Conservation (phyloP, 257 asterid species). For the Fraxinus anomala region DNA sequence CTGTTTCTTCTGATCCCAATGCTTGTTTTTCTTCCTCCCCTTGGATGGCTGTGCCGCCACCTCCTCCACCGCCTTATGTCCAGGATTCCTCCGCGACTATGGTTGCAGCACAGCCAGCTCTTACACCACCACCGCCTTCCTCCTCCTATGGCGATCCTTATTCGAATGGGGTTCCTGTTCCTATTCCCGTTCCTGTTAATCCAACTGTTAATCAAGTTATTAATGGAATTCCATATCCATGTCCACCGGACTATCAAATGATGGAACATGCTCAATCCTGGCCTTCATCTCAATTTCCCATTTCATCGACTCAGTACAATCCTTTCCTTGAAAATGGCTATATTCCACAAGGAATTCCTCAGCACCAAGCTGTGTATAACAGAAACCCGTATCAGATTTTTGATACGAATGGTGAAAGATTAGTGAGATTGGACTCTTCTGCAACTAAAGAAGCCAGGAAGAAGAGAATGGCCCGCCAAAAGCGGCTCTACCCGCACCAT, state of each 20-base stretch:
- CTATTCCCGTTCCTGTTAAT: conserved; percentile 14
- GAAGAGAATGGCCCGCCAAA: conserved; percentile 92
- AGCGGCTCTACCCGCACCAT: conserved; percentile 50
- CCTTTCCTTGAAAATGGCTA: conserved; percentile 34
- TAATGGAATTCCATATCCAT: conserved; percentile 43
- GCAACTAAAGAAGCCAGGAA: conserved; percentile 91
- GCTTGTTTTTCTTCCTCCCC: conserved; percentile 31
- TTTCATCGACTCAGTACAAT: conserved; percentile 41
- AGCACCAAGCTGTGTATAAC: conserved; percentile 32
- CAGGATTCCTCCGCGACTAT: conserved; percentile 16
- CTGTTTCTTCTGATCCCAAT: conserved; percentile 28
- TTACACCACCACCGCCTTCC: conserved; percentile 19
- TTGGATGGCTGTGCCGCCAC: conserved; percentile 32
- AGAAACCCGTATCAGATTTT: conserved; percentile 48
- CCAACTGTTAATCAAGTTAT: conserved; percentile 32
- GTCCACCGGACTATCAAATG: conserved; percentile 38
- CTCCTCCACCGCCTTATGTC: conserved; percentile 23
- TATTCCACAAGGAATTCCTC: conserved; percentile 14
- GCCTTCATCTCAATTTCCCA: conserved; percentile 36
- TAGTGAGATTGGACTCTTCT: conserved; percentile 56
- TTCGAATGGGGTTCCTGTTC: conserved; percentile 20
- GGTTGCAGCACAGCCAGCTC: conserved; percentile 16
- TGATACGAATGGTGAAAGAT: conserved; percentile 51
- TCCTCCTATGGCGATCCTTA: conserved; percentile 38
- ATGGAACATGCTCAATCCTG: conserved; percentile 58